Conservation (phyloP, 2,329 filamentous ascomycete genomes). For the Aureobasidium lini region DNA sequence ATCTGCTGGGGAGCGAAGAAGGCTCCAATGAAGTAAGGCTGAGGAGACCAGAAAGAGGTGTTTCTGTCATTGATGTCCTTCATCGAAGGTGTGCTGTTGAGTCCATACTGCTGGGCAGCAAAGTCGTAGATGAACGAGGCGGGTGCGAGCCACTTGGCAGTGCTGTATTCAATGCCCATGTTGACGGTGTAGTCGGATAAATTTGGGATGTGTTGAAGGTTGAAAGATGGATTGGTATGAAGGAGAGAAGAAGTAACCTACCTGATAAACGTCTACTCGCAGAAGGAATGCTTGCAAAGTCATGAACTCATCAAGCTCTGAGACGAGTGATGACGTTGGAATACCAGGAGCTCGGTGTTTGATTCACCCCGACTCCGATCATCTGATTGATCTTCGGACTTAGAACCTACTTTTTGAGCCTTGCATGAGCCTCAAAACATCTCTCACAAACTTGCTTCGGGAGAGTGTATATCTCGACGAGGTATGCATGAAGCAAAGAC, state of each 20-base stretch:
- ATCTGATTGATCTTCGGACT: background rate
- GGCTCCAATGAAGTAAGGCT: constrained; percentile 51
- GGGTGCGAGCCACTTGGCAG: constrained; percentile 48
- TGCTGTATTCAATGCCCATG: constrained; percentile 49
- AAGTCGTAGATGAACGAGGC: constrained; percentile 51
- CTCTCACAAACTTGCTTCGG: background rate
- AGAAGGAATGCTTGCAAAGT: background rate
- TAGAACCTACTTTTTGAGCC: background rate
- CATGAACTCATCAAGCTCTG: constrained; percentile 1
- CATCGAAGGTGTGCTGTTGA: constrained; percentile 51
- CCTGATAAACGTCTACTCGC: background rate
- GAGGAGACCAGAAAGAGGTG: constrained; percentile 51
- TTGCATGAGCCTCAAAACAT: background rate
- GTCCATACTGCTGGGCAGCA: constrained; percentile 52
- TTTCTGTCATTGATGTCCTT: constrained; percentile 52
- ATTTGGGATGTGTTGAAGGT: background rate
- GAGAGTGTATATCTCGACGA: background rate
- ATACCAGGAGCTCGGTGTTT: background rate
- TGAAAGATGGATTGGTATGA: background rate
- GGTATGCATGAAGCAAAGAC: background rate
- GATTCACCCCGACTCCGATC: background rate
- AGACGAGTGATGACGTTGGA: background rate
- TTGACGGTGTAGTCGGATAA: background rate
- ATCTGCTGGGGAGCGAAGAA: constrained; percentile 58
- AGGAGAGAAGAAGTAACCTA: background rate